These are phyloP conservation scores for Capillidium heterosporum DNA, from an alignment of 371 early-diverging fungal genomes.

Conservation along the genomic window DNA sequence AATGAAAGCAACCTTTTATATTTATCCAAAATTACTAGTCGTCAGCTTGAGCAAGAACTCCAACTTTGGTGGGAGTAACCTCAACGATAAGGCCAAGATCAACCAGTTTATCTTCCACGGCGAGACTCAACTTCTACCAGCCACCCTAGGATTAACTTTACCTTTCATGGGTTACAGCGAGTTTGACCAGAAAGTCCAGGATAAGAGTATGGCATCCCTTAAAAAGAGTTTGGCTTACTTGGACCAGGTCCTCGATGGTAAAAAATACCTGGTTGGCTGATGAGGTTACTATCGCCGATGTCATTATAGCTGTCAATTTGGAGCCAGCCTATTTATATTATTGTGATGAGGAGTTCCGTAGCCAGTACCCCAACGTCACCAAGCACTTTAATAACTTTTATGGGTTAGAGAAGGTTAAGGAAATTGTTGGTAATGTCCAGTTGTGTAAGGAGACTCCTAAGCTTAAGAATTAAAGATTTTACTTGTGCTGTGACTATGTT, in stretches of 20 bases:
- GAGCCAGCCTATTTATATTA: conserved; percentile 30
- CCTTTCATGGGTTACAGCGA: conserved; percentile 43
- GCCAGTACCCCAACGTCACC: conserved; percentile 56
- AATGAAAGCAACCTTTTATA: conserved; percentile 12
- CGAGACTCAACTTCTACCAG: conserved; percentile 34
- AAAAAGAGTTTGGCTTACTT: conserved; percentile 40
- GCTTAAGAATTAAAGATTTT: background rate
- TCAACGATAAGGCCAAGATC: conserved; percentile 55
- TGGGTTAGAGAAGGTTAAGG: background rate
- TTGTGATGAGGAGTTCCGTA: conserved; percentile 48
- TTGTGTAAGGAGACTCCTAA: background rate
- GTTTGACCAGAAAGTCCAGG: conserved; percentile 44
- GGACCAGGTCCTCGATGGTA: conserved; percentile 50
- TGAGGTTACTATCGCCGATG: conserved; percentile 76
- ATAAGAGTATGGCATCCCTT: conserved; percentile 40
- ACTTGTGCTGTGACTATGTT: too few relatives aligned
- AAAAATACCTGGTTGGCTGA: conserved; percentile 87
- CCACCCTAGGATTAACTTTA: conserved; percentile 31
- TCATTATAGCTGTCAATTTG: conserved; percentile 43
- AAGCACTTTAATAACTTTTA: conserved; percentile 20
- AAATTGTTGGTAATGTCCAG: background rate
- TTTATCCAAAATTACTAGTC: conserved; percentile 17
- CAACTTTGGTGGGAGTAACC: conserved; percentile 36
- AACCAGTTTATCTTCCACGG: conserved; percentile 58
- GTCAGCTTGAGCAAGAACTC: conserved; percentile 39